Base-by-base conservation (phyloP, 2,329 filamentous ascomycete genomes). In the Acrocalymma vagum region DNA sequence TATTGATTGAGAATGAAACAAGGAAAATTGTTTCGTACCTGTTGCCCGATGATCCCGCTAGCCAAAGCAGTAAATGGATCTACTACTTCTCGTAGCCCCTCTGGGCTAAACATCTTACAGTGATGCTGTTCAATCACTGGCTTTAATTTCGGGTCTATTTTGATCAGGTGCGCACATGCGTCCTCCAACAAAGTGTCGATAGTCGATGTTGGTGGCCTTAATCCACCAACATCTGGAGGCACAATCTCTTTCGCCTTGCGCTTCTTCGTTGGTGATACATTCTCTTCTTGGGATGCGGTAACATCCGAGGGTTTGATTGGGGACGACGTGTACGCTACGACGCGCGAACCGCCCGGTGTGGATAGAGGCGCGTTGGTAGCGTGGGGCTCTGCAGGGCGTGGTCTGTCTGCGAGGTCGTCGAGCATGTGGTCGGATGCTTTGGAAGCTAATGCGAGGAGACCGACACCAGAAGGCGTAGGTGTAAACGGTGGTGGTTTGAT, bases 41-140 rank as follows among this genome's bases (percentile, higher is more conserved):
- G 94, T 72, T 97, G 94, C 37, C 90, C 91, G 58, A 97, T 95
- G 63, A 99, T 96, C 35, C 91, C 88, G 68, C 87, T 92, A 25
- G 83, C 81, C 22, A 99, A 78, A 42, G 83, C 85, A 56, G 87
- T 86, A 62, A 96, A 99, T 0, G 94, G 94, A 70, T 97, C 90
- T 45, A 96, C 83, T 51, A 83, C 78, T 69, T 96, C 90, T 18
- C 86, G 83, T n/a, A 97, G 74, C 0, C 91, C 90, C 49, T 87
- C 85, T 0, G 90, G 81, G 2, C 85, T 88, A 72, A 97, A 97
- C 11, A 94, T 73, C 38, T 78, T 79, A 69, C 93, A 97, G 46
- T 81, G 82, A 62, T 95, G 80, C 42, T 83, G 81, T 42, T 88
- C 84, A 32, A 96, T 83, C 13, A 96, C 70, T 0, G 81, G 76